Conservation (phyloP, 441 rosid species). For the Pelargonium australe region DNA sequence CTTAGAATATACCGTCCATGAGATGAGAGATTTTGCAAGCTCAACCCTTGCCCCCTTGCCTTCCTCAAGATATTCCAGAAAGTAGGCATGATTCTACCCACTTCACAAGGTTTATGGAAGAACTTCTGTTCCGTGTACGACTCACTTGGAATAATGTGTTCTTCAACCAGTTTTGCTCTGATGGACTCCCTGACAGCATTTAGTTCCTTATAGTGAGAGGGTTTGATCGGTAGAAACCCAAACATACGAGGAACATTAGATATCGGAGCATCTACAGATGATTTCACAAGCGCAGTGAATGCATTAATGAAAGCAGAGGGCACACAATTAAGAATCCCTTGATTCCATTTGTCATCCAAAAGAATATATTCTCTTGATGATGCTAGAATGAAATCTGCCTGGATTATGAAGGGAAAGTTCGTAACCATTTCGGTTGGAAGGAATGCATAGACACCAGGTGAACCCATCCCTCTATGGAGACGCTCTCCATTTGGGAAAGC, state of each 20-base stretch:
- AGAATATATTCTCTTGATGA: slow-evolving; percentile 65
- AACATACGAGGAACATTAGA: slow-evolving; percentile 46
- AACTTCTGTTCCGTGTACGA: slow-evolving; percentile 42
- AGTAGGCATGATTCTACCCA: slow-evolving; percentile 46
- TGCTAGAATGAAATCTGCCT: slow-evolving; percentile 57
- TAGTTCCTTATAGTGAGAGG: slow-evolving; percentile 32
- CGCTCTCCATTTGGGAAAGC: slow-evolving; percentile 67
- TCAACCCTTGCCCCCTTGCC: slow-evolving; percentile 41
- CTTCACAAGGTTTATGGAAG: slow-evolving; percentile 49
- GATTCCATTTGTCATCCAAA: slow-evolving; percentile 59
- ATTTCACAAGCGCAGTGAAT: slow-evolving; percentile 44
- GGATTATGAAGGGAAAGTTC: slow-evolving; percentile 59
- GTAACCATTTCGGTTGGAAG: slow-evolving; percentile 82
- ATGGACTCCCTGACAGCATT: slow-evolving; percentile 46
- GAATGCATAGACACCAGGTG: slow-evolving; percentile 68
- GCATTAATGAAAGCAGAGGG: slow-evolving; percentile 55
- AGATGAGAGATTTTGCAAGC: slow-evolving; percentile 48
- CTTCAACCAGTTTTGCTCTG: slow-evolving; percentile 29
- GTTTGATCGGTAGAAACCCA: slow-evolving; percentile 47
- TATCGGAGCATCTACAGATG: slow-evolving; percentile 39
- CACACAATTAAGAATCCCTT: slow-evolving; percentile 60
- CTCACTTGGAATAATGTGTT: slow-evolving; percentile 51
- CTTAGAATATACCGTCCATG: slow-evolving; percentile 40
- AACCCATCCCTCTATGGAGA: slow-evolving; percentile 35
- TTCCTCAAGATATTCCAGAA: slow-evolving; percentile 54